Percentiles rank a stretch among this genome's conserved stretches.
These are phyloP conservation scores for Rhynchosporium agropyri DNA, from an alignment of 2,329 filamentous ascomycete genomes.

Conservation along the genomic window DNA sequence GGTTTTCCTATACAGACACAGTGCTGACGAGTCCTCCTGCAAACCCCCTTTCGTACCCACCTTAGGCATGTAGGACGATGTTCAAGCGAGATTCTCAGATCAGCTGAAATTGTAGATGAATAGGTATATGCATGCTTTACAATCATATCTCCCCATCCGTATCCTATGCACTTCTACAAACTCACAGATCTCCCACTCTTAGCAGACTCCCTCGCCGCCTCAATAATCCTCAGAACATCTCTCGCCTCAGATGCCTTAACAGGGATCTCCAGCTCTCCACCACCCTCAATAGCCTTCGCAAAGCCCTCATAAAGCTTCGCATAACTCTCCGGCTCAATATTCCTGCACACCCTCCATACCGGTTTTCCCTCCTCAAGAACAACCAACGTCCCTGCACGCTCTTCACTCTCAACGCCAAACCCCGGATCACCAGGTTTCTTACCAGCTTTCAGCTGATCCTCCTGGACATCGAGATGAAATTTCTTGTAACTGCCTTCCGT, in stretches of 20 bases:
- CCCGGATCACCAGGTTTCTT: constrained; percentile 60
- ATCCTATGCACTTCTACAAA: constrained; percentile 23
- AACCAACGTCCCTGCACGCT: constrained; percentile 61
- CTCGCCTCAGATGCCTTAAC: constrained; percentile 56
- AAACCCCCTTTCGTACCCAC: no score
- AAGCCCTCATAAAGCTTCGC: constrained; percentile 64
- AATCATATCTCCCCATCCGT: no score
- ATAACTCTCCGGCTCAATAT: constrained; percentile 68
- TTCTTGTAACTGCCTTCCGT: constrained; percentile 77
- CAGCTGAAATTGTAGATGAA: no score
- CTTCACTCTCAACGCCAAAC: constrained; percentile 66
- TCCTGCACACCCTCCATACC: constrained; percentile 54
- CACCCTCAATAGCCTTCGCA: constrained; percentile 51
- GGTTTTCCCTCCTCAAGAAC: constrained; percentile 55
- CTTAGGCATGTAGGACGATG: no score
- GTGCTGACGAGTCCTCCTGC: no score
- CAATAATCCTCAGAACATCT: constrained; percentile 58
- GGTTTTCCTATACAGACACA: no score
- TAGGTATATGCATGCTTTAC: no score
- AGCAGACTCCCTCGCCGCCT: constrained; percentile 57
- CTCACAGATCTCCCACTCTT: constrained; percentile 47
- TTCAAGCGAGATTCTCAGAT: no score
- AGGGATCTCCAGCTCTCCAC: constrained; percentile 54
- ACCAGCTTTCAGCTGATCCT: constrained; percentile 71
- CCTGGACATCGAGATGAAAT: constrained; percentile 70